Evolutionary conservation across 176 grass and related monocot species (phyloP).

Genomic region (Cenchrus americanus): DNA sequence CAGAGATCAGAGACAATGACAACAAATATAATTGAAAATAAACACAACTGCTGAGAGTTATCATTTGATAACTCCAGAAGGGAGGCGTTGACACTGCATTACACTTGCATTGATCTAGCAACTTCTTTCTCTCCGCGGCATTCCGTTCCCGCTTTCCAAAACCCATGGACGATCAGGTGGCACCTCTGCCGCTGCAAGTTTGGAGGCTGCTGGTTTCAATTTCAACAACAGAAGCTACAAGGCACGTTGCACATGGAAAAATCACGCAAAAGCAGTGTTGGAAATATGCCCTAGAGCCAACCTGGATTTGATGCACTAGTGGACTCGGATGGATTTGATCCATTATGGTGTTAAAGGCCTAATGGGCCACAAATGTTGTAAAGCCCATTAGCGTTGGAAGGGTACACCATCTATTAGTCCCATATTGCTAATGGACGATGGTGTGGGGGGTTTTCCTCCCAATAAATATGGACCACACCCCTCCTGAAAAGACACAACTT

Average conservation of each 20-base stretch:
- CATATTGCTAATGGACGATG: too few species aligned
- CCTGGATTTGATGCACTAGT: too few species aligned
- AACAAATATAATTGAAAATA: background rate
- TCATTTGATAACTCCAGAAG: background rate
- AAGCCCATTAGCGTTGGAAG: too few species aligned
- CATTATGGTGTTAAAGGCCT: too few species aligned
- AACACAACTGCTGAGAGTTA: background rate
- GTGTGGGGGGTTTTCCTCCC: too few species aligned
- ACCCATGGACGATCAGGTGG: slow-evolving; percentile 8
- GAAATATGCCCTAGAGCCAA: too few species aligned
- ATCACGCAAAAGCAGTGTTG: background rate
- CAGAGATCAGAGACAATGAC: background rate
- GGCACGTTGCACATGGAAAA: background rate
- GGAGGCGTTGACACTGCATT: slow-evolving; percentile 28
- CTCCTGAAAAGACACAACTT: too few species aligned
- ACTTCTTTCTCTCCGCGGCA: background rate
- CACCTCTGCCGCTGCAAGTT: slow-evolving; percentile 20
- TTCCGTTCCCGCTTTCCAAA: slow-evolving; percentile 11
- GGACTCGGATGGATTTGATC: too few species aligned
- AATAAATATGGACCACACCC: too few species aligned
- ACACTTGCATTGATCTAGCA: background rate
- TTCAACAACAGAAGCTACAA: background rate
- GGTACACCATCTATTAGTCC: too few species aligned
- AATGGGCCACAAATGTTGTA: too few species aligned
- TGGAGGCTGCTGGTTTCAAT: slow-evolving; percentile 12